Evolutionary conservation across 2,329 filamentous ascomycete species (phyloP), one percentile per base, ranked within the genome.

Genomic region (Elsinoe perseae): DNA sequence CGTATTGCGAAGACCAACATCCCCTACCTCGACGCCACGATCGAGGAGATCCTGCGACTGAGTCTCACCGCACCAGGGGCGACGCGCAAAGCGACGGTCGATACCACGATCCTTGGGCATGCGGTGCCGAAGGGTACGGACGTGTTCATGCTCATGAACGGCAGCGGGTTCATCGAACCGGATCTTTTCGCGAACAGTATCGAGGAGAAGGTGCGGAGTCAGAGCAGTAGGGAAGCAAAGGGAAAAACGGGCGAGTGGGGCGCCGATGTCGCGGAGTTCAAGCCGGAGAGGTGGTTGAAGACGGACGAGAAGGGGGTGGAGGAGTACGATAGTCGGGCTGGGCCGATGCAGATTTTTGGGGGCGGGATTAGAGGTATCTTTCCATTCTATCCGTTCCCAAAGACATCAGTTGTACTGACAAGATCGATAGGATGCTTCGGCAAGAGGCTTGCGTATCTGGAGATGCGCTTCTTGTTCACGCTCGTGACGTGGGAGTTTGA

Each of bases 81-180:
- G 1, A 57, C 64, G 0, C 70, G 75, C 10, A 59, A 58, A 1
- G 65, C 71, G 0, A 62, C 63, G 1, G 59, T 62, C 14, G 74
- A 77, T 58, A 72, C 73, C 0, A 60, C 66, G 3, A 56, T 77
- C 3, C 64, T 77, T 0, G 75, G 75, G 3, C 65, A 70, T 44
- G 58, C 50, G 21, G 68, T 76, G 7, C 73, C 73, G 1, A 70
- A 69, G 18, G 72, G 72, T 10, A 72, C 72, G 0, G 61, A 66
- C 44, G 61, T 72, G 8, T 61, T 68, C 12, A 54, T 70, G 44
- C 58, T 69, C 40, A 61, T 54, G 4, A 57, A 59, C 28, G 63
- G 64, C 1, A 55, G 61, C 3, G 60, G 62, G 55, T 61, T 59
- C 50, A 54, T 54, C 30, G 59, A 56, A 28, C 57, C 54, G 20